These are phyloP conservation scores for Saposhnikovia divaricata DNA, from an alignment of 129 eudicot genomes.

Conservation along the genomic window DNA sequence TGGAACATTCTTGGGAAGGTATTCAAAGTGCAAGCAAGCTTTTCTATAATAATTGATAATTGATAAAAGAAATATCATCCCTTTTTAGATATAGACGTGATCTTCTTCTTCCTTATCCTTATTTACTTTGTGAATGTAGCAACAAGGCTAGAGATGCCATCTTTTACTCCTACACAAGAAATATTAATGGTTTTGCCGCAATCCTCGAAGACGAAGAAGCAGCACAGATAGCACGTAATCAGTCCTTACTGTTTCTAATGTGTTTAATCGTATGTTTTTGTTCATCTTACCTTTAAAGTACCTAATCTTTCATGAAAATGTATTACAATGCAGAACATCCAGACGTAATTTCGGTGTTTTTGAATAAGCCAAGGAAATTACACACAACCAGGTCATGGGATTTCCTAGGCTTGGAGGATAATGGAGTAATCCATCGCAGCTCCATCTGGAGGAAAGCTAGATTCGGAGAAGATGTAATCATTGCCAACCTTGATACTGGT, in stretches of 20 bases:
- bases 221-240: slow-evolving; percentile 58
- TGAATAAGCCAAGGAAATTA: slow-evolving; percentile 59
- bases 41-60: background rate
- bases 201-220: slow-evolving; percentile 73
- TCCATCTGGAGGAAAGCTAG: slow-evolving; percentile 85
- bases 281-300: background rate
- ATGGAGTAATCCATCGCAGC: slow-evolving; percentile 37
- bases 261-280: background rate
- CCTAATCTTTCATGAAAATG: background rate
- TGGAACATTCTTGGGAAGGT: slow-evolving; percentile 87
- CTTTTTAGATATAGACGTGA: background rate
- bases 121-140: slow-evolving; percentile 19
- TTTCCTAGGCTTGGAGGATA: slow-evolving; percentile 60
- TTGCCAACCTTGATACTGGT: slow-evolving; percentile 97
- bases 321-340: slow-evolving; percentile 60
- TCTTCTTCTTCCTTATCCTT: slow-evolving; percentile 3
- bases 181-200: slow-evolving; percentile 97
- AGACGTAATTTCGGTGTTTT: slow-evolving; percentile 65
- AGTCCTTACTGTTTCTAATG: background rate
- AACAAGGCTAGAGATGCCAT: slow-evolving; percentile 79
- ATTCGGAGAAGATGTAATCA: slow-evolving; percentile 76
- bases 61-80: background rate
- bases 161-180: slow-evolving; percentile 78
- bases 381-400: slow-evolving; percentile 97
- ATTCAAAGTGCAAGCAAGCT: background rate